These are phyloP conservation scores for Cryphonectria japonica DNA, from an alignment of 2,329 filamentous ascomycete species.

Conservation along the genomic window DNA sequence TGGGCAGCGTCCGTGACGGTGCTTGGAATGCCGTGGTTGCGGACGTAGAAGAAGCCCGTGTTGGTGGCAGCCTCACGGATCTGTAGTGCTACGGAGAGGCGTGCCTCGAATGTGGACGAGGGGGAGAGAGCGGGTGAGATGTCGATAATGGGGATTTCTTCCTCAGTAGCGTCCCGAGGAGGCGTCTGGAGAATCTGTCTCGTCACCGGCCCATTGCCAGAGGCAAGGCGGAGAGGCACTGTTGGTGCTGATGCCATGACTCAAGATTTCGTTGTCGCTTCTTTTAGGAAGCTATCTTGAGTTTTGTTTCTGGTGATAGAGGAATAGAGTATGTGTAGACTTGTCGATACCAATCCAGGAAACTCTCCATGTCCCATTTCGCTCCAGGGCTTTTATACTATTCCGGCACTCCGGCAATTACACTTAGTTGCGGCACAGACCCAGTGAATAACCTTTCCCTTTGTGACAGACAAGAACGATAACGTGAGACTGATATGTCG, in stretches of 20 bases:
- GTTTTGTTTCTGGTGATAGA: neutral
- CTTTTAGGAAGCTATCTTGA: neutral
- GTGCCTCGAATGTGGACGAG: conserved; percentile 12
- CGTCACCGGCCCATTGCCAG: conserved; percentile 43
- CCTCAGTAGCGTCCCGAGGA: conserved; percentile 41
- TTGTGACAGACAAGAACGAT: neutral
- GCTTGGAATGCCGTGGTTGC: conserved; percentile 51
- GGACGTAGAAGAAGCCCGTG: conserved; percentile 60
- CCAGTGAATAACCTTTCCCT: neutral
- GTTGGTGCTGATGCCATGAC: neutral
- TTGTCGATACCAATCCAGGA: neutral
- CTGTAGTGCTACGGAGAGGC: conserved; percentile 30
- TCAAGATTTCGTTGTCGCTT: neutral
- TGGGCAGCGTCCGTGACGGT: conserved; percentile 38
- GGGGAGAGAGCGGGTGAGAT: conserved; percentile 45
- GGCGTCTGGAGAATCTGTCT: conserved; percentile 42
- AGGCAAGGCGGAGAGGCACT: conserved; percentile 41
- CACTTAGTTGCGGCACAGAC: neutral
- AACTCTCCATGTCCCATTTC: neutral
- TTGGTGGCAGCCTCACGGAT: conserved; percentile 48
- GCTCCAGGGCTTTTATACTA: neutral
- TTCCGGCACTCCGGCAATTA: conserved; percentile 1
- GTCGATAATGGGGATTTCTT: conserved; percentile 60
- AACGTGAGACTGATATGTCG: neutral
- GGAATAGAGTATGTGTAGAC: neutral